phyloP scores from a whole-genome alignment of 1,284 basidiomycete genomes.

The Psilocybe mexicana region DNA sequence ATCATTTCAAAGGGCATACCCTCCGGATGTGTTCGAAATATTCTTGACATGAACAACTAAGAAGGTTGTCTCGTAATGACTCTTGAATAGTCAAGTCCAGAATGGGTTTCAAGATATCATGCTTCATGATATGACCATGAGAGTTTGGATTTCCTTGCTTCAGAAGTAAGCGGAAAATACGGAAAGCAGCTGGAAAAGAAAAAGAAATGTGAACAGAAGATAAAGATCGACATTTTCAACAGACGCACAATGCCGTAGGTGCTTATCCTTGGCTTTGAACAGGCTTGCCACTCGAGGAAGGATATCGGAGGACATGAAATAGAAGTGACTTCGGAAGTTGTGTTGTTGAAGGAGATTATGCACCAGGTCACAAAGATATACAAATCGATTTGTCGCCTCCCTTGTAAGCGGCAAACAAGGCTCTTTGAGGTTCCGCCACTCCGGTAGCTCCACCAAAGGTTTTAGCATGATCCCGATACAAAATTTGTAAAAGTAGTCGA shows the following conservation, averaged over 20 bases:
- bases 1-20: conserved; percentile 41
- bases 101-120: conserved; percentile 82
- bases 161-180: conserved; percentile 88
- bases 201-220: conserved; percentile 1
- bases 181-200: conserved; percentile 70
- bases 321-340: conserved; percentile 89
- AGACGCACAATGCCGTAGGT: conserved; percentile 80
- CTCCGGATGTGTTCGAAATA: conserved; percentile 89
- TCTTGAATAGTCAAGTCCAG: conserved; percentile 83
- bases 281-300: conserved; percentile 75
- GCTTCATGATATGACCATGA: conserved; percentile 82
- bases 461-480: conserved; percentile 77
- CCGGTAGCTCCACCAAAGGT: conserved; percentile 78
- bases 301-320: conserved; percentile 80
- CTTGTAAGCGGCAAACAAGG: conserved; percentile 56
- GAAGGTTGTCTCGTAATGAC: conserved; percentile 85
- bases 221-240: conserved; percentile 1
- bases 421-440: conserved; percentile 65
- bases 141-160: conserved; percentile 87
- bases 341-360: conserved; percentile 90
- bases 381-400: conserved; percentile 75
- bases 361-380: conserved; percentile 87
- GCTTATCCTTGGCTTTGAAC: conserved; percentile 85
- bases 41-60: conserved; percentile 94
- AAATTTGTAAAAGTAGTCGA: conserved; percentile 90